Evolutionary conservation across 305 asterid species (phyloP).

Genomic region (Fraxinus angustifolia): DNA sequence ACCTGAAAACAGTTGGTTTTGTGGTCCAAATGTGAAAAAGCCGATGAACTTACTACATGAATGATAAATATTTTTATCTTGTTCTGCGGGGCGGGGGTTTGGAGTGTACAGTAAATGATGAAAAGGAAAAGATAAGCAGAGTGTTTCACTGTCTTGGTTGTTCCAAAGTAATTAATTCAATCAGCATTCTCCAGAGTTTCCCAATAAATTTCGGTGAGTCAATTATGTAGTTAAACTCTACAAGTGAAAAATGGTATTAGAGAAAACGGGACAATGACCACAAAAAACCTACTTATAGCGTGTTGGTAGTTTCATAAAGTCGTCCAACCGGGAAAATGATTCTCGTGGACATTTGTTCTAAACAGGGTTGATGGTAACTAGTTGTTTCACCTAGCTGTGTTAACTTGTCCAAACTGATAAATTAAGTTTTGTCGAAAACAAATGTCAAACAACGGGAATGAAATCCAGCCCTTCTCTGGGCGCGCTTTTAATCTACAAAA

Average conservation of each 20-base stretch:
- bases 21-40: slow-evolving; percentile 7
- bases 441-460: background rate
- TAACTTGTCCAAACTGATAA: background rate
- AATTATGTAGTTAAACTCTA: background rate
- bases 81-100: slow-evolving; percentile 8
- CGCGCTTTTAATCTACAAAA: too few relatives aligned
- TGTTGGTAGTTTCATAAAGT: too few relatives aligned
- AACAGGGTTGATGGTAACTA: background rate
- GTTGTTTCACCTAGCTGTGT: background rate
- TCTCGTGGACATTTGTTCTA: background rate
- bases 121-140: slow-evolving; percentile 30
- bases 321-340: background rate
- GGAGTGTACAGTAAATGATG: slow-evolving; percentile 23
- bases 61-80: background rate
- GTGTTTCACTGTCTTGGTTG: slow-evolving; percentile 33
- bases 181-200: background rate
- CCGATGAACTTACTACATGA: background rate
- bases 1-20: background rate
- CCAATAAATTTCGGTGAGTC: background rate
- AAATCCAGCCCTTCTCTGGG: too few relatives aligned
- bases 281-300: too few relatives aligned
- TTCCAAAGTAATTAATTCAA: slow-evolving; percentile 4
- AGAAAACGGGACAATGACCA: too few relatives aligned
- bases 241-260: background rate
- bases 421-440: background rate